Base-by-base conservation (phyloP, 192 early-diverging fungal genomes). In the Umbelopsis vinacea region DNA sequence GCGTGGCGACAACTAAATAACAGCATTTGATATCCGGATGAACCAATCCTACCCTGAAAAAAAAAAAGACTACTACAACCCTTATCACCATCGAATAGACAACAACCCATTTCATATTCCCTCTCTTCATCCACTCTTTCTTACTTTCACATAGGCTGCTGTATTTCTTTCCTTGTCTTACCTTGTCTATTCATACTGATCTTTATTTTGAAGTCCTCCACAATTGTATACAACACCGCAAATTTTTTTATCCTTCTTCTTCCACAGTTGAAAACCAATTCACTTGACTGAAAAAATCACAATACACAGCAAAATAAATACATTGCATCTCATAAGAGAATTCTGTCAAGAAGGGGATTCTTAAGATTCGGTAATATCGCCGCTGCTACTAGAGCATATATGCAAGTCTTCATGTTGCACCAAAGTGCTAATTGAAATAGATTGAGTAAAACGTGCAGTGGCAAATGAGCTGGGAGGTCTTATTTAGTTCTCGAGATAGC, bases 1-100 rank as follows among this genome's bases (percentile, higher is more conserved):
- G 21, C 84, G 81, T 46, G 81, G 70, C 2, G 40, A 43, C 45
- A 63, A 37, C 17, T 63, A 37, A 35, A 35, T 6, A 7, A 4
- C 10, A 19, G 33, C 57, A 19, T 37, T 35, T 37, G 19, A 50
- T 50, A 50, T 50, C 48, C 48, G 19, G 17, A 17, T 50, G 6
- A 15, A 46, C 4, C 46, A 15, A 46, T 46, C 46, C 46, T 15
- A 10, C 17, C 46, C 4, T 1, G 2, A 15, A 15, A 15, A 15
- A 46, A 10, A 50, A 50, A 17, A 21, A 8, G n/a, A 6, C 48
- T n/a, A 17, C n/a, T 50, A 50, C 26, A 29, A 3, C 29, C 19
- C 12, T 37, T 26, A 29, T 63, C 26, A 57, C 2, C 40, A 43
- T 43, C 57, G 57, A 63, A 63, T 63, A 63, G 57, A 63, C 57